Conservation (phyloP, 345 rosid genomes). For the Brassica cretica region DNA sequence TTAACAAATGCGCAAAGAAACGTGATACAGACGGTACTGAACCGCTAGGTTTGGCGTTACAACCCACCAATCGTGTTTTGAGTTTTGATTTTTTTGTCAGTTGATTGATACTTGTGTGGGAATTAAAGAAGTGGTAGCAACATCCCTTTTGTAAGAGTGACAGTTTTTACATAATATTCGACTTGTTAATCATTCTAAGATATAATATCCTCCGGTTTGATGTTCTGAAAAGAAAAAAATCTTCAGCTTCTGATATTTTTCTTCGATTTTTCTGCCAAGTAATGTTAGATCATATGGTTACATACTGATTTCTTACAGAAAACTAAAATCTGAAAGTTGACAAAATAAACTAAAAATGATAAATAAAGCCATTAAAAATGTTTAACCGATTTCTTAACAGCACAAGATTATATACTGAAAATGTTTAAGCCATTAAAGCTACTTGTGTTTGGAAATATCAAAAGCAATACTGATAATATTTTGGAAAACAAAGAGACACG, state of each 20-base stretch:
- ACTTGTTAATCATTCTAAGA: not conserved
- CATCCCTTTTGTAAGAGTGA: constrained; percentile 16
- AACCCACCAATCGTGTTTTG: not conserved
- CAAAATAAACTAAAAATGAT: not conserved
- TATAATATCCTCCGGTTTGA: constrained; percentile 5
- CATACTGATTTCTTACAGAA: not conserved
- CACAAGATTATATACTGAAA: not conserved
- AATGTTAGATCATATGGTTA: not conserved
- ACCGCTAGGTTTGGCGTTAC: constrained; percentile 23
- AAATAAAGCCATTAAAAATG: not conserved
- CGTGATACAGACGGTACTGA: constrained; percentile 52
- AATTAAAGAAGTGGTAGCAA: constrained; percentile 5
- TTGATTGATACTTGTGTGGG: constrained; percentile 17
- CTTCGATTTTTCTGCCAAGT: not conserved
- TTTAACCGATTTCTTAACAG: not conserved
- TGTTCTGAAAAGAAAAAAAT: too few relatives aligned
- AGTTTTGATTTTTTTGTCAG: constrained; percentile 19
- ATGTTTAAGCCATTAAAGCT: not conserved
- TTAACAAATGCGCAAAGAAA: constrained; percentile 53
- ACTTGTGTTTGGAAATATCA: not conserved
- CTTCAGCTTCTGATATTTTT: not conserved
- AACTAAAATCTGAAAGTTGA: not conserved
- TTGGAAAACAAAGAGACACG: not conserved
- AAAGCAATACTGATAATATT: not conserved
- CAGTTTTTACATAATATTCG: not conserved